Conservation (phyloP, 345 rosid species). For the Erucastrum elatum region DNA sequence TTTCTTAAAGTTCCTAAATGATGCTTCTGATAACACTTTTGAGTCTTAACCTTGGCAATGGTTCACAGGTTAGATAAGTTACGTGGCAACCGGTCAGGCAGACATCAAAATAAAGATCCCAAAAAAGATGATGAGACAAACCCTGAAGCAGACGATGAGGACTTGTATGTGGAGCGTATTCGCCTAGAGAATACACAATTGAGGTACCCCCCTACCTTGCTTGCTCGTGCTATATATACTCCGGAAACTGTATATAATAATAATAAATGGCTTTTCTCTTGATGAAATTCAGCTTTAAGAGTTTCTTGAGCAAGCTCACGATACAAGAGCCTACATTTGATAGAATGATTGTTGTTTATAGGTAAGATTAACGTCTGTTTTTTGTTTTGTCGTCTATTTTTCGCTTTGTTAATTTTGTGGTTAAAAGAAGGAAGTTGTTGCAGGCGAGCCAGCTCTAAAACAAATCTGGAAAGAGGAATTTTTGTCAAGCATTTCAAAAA, state of each 20-base stretch:
- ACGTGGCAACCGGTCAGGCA: conserved; percentile 48
- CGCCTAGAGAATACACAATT: conserved; percentile 81
- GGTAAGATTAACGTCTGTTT: conserved; percentile 48
- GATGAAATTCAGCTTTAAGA: conserved; percentile 50
- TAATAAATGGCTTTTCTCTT: conserved; percentile 17
- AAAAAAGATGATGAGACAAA: conserved; percentile 68
- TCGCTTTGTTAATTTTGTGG: conserved; percentile 2
- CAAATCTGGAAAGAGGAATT: conserved; percentile 65
- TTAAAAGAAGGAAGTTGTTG: conserved; percentile 32
- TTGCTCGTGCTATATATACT: background rate
- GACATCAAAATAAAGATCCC: conserved; percentile 51
- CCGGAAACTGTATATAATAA: conserved; percentile 4
- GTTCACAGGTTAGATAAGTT: conserved; percentile 65
- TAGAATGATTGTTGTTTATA: conserved; percentile 90
- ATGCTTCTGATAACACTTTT: background rate
- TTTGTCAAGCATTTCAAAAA: conserved; percentile 93
- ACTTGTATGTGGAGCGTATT: conserved; percentile 68
- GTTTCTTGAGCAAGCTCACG: conserved; percentile 66
- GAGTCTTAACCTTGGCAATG: conserved; percentile 23
- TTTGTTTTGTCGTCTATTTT: conserved; percentile 15
- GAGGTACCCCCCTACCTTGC: conserved; percentile 41
- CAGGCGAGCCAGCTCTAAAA: conserved; percentile 67
- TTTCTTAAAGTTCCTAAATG: background rate
- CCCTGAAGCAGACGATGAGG: conserved; percentile 51
- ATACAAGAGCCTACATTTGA: conserved; percentile 95